Conservation (phyloP, 1,284 basidiomycete genomes). For the Naganishia sp. region DNA sequence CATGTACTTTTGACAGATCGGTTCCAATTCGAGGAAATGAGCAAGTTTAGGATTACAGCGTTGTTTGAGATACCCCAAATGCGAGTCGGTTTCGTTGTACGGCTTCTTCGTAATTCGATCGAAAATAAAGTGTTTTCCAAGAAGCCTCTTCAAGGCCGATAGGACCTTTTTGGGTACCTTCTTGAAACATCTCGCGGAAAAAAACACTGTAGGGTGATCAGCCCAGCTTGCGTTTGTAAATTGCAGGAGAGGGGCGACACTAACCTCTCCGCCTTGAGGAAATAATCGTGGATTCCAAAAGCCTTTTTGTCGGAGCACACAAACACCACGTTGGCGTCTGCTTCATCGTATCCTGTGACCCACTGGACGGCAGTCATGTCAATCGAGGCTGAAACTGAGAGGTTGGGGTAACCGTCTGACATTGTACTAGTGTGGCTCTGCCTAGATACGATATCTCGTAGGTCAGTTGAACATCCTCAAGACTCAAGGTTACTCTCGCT, state of each 20-base stretch:
- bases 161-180: background rate
- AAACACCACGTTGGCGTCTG: background rate
- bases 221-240: too few relatives aligned
- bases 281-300: background rate
- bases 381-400: background rate
- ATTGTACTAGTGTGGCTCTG: too few relatives aligned
- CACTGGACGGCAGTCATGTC: background rate
- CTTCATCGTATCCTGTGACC: background rate
- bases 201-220: background rate
- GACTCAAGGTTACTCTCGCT: too few relatives aligned
- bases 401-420: too few relatives aligned
- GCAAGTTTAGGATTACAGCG: background rate
- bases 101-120: background rate
- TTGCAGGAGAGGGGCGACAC: background rate
- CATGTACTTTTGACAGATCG: constrained; percentile 1
- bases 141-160: constrained; percentile 1
- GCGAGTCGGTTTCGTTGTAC: too few relatives aligned
- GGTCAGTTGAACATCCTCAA: too few relatives aligned
- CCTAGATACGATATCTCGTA: too few relatives aligned
- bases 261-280: background rate
- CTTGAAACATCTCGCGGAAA: constrained; percentile 8
- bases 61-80: too few relatives aligned
- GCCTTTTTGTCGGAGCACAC: constrained; percentile 6
- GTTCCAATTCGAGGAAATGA: background rate
- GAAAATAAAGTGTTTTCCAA: background rate